Percentiles rank a stretch among this genome's conserved stretches.
Evolutionary conservation across 1,284 basidiomycete species (phyloP).

Genomic region (Pisolithus thermaeus): DNA sequence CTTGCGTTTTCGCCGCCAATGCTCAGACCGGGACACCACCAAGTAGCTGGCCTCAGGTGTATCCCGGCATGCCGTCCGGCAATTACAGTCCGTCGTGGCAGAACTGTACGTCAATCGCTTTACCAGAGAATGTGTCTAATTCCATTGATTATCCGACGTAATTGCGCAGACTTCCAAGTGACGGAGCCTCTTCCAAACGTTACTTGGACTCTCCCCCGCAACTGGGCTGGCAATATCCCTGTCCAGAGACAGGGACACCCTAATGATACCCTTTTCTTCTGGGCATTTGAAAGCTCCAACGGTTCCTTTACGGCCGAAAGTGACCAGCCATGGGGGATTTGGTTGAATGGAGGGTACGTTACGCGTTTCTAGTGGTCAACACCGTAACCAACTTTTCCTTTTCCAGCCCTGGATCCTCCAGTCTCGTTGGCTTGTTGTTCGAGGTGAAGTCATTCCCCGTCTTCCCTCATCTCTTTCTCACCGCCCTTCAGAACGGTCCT

Average conservation of each 20-base stretch:
- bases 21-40: constrained; percentile 24
- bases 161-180: constrained; percentile 47
- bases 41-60: constrained; percentile 29
- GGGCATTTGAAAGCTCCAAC: constrained; percentile 55
- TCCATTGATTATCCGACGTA: neutral
- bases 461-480: neutral
- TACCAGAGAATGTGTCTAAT: neutral
- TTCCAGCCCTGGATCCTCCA: constrained; percentile 62
- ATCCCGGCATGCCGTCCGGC: constrained; percentile 30
- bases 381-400: constrained; percentile 1
- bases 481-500: constrained; percentile 55
- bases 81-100: constrained; percentile 60
- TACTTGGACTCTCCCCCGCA: constrained; percentile 49
- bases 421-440: constrained; percentile 56
- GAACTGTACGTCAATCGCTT: constrained; percentile 39
- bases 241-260: constrained; percentile 60
- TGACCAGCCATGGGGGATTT: constrained; percentile 66
- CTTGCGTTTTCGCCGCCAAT: constrained; percentile 7
- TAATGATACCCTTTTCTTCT: constrained; percentile 70
- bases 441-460: constrained; percentile 41
- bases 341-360: constrained; percentile 66
- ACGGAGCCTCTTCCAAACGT: constrained; percentile 56
- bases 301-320: constrained; percentile 50
- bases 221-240: constrained; percentile 63
- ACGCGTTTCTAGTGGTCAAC: neutral